These are phyloP conservation scores for Agrostemma githago DNA, from an alignment of 148 eudicot genomes.

Conservation along the genomic window DNA sequence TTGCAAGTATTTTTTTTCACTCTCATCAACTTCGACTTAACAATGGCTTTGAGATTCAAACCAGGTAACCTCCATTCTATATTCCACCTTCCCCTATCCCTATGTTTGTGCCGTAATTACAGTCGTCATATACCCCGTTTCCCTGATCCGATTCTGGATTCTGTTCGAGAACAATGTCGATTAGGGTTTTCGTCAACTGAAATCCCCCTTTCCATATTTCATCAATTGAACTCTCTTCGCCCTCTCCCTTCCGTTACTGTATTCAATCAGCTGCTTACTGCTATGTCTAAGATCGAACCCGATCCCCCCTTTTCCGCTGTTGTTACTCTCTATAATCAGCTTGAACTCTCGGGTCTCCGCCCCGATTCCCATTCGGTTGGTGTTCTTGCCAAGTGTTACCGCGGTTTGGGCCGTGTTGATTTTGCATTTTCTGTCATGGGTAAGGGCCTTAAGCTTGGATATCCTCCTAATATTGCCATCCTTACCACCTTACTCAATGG, in stretches of 20 bases:
- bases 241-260: not conserved
- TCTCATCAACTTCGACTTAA: no score
- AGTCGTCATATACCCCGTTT: no score
- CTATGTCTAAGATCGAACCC: constrained; percentile 9
- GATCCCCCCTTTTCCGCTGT: not conserved
- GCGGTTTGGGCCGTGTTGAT: not conserved
- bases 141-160: no score
- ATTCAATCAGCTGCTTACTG: not conserved
- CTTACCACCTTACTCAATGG: constrained; percentile 1
- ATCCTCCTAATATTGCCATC: not conserved
- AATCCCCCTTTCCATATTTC: not conserved
- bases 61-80: no score
- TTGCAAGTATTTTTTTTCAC: no score
- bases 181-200: constrained; percentile 1
- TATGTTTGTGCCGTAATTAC: no score
- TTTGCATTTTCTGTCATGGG: not conserved
- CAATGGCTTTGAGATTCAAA: no score
- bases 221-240: not conserved
- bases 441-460: not conserved
- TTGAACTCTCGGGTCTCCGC: not conserved
- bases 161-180: not conserved
- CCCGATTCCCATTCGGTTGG: constrained; percentile 3
- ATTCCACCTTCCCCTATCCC: no score
- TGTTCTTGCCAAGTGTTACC: constrained; percentile 5
- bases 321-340: not conserved